Evolutionary conservation across 176 grass and related monocot genomes (phyloP), one percentile per base, ranked within the genome.

Genomic region (Triticum timopheevii): DNA sequence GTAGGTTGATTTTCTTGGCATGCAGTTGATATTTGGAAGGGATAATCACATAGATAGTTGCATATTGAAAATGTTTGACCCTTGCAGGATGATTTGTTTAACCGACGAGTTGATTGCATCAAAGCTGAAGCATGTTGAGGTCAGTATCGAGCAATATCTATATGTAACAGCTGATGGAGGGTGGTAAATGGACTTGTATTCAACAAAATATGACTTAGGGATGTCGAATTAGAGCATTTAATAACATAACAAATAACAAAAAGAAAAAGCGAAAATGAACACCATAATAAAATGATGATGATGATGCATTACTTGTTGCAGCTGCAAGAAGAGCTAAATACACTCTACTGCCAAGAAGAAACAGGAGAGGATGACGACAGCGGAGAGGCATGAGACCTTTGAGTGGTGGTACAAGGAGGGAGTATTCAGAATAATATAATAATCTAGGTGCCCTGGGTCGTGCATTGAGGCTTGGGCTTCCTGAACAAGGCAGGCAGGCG

Each of bases 301-400:
- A 74, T 38, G 25, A 4, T 84, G 8, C 82, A 42, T 52, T 58
- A 25, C 52, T 40, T 40, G 8, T 92, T 88, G 33, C 93, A 98
- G 92, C 93, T 98, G 71, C 90, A 98, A 94, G 90, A 91, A 87
- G 93, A 98, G 70, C 71, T 98, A 76, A 94, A 92, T 83, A 84
- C 67, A 13, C 79, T 96, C 54, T 96, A 98, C 85, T 88, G 40
- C 75, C 90, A 89, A 84, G 92, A 98, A 86, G 93, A 98, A 87
- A 88, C 75, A 8, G 85, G 83, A 83, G 91, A 90, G 65, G 88
- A 92, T 12, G 93, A 91, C 30, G 10, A 42, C 42, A 91, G 83
- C 12, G 93, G 84, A 77, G 86, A 86, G 73, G 71, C 86, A 20
- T 95, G 90, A 94, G n/a, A 30, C 28, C 28, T 30, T 30, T 30